Base-by-base conservation (phyloP, 139 green algal genomes). In the Tetradesmus obliquus region DNA sequence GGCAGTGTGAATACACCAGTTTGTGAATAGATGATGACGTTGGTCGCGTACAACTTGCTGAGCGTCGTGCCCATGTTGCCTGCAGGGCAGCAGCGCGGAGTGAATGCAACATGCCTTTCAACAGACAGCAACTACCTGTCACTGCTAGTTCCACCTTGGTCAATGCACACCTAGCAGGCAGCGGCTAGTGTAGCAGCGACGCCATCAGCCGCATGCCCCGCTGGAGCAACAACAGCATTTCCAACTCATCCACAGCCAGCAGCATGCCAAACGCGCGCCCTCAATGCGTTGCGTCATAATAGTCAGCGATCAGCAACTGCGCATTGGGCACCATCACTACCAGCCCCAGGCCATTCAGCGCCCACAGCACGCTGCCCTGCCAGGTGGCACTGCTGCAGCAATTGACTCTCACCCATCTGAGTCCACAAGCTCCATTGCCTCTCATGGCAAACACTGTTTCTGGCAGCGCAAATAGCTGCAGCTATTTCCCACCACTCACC, bases 261-360 rank as follows among this genome's bases (percentile, higher is more conserved):
- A 86, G 81, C 81, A 86, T 86, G 1, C 81, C 81, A 86, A 86
- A 86, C 10, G 81, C 81, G 24, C 51, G 62, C 12, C 81, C 81
- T 66, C 81, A 69, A 53, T 86, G 81, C 32, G 81, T 86, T 22
- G 81, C 81, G 20, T 86, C 81, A 66, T 86, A 86, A n/a, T 86
- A 86, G 66, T 86, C 81, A 4, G 81, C 81, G 12, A 86, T 17
- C 10, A 86, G 81, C 2, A 51, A 86, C 17, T 86, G 81, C 10
- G 81, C 81, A 71, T 86, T 86, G 12, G 81, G 81, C 24, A 86
- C 24, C 81, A 86, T 86, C 13, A 86, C 53, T 69, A 51, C 81
- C 53, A 86, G 15, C 15, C 81, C 81, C 66, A 86, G 62, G 20
- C 81, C 81, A 24, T 86, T 86, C 53, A 86, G 32, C 10, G 81